phyloP scores from a whole-genome alignment of 352 stramenopile genomes.

The Pythium monospermum region DNA sequence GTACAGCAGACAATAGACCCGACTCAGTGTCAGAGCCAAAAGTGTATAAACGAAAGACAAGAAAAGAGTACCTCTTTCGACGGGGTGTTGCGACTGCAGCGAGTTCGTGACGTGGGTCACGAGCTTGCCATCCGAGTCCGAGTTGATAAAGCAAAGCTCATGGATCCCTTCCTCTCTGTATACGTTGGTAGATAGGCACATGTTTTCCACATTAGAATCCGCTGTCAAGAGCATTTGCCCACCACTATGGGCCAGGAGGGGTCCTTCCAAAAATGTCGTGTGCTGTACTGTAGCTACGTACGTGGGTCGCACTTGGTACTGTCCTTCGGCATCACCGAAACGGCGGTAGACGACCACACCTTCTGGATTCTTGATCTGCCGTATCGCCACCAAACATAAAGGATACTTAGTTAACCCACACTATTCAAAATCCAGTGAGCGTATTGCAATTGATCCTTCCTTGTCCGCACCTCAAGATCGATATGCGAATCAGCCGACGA shows the following conservation, averaged over 20 bases:
- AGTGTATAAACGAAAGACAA: background rate
- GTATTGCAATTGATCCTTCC: background rate
- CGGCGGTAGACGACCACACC: conserved; percentile 49
- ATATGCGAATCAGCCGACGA: conserved; percentile 70
- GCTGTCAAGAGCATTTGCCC: background rate
- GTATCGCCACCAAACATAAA: too few species aligned
- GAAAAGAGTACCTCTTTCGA: conserved; percentile 48
- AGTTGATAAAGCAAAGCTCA: conserved; percentile 75
- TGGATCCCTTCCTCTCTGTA: conserved; percentile 44
- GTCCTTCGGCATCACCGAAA: conserved; percentile 57
- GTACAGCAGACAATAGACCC: conserved; percentile 1
- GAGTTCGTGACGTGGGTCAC: conserved; percentile 81
- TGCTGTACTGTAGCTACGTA: too few species aligned
- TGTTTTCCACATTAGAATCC: too few species aligned
- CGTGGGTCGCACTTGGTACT: conserved; percentile 63
- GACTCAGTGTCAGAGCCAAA: too few species aligned
- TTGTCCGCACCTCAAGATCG: conserved; percentile 36
- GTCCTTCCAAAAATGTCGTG: too few species aligned
- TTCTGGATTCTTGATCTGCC: conserved; percentile 61
- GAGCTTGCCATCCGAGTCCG: conserved; percentile 63
- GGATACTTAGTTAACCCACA: too few species aligned
- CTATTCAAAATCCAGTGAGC: background rate
- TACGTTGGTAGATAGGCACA: too few species aligned
- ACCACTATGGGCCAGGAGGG: background rate
- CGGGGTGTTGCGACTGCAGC: conserved; percentile 72